Percentiles rank a stretch among this genome's conserved stretches.
Conservation (phyloP, 164 flowering plant genomes). For the Berberis vulgaris region DNA sequence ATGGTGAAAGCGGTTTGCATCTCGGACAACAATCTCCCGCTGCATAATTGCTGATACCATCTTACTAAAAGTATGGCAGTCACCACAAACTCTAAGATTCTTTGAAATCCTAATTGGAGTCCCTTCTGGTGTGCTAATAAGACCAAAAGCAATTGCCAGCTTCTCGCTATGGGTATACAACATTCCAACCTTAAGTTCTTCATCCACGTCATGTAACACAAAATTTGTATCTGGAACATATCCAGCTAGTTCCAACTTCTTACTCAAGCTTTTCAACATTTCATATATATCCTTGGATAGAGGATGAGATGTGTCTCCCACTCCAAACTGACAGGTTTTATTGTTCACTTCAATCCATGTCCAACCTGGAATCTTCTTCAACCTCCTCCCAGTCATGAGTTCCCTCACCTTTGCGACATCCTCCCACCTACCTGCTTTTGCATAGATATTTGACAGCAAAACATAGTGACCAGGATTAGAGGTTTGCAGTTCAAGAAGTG, state of each 20-base stretch:
- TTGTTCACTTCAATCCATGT: too few species aligned
- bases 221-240: slow-evolving; percentile 51
- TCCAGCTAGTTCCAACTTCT: slow-evolving; percentile 39
- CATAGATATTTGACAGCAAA: too few species aligned
- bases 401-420: too few species aligned
- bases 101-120: slow-evolving; percentile 5
- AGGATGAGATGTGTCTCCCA: too few species aligned
- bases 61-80: slow-evolving; percentile 47
- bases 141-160: slow-evolving; percentile 18
- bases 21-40: slow-evolving; percentile 41
- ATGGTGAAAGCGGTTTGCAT: slow-evolving; percentile 54
- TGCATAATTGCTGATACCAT: slow-evolving; percentile 24
- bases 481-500: too few species aligned
- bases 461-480: too few species aligned
- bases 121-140: slow-evolving; percentile 2
- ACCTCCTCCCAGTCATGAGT: too few species aligned
- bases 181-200: slow-evolving; percentile 39
- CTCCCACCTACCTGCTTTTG: too few species aligned
- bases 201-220: slow-evolving; percentile 53
- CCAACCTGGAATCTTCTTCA: too few species aligned
- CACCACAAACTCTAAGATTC: slow-evolving; percentile 35
- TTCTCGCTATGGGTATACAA: slow-evolving; percentile 45
- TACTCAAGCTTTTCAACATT: slow-evolving; percentile 22
- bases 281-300: slow-evolving; percentile 32
- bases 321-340: too few species aligned